Evolutionary conservation across 2,329 filamentous ascomycete species (phyloP).

Genomic region (Xylaria digitata): DNA sequence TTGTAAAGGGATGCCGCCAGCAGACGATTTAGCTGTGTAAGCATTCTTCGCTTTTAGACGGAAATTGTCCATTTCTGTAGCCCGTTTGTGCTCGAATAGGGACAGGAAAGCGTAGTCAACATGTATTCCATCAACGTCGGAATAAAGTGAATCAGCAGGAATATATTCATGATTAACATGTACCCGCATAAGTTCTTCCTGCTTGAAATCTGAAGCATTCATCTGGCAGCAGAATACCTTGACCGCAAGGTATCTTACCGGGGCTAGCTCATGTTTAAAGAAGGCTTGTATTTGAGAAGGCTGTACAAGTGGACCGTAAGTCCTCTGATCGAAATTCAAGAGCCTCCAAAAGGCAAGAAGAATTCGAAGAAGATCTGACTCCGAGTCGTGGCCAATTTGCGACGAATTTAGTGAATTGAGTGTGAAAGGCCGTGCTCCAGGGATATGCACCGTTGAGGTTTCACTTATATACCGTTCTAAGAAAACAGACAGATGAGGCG

Average conservation of each 20-base stretch:
- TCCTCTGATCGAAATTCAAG: conserved; percentile 77
- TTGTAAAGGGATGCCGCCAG: conserved; percentile 49
- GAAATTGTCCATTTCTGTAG: conserved; percentile 58
- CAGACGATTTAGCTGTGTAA: conserved; percentile 36
- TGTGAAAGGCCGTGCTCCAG: conserved; percentile 39
- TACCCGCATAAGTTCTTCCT: conserved; percentile 75
- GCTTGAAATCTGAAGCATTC: conserved; percentile 80
- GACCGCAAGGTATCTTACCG: conserved; percentile 83
- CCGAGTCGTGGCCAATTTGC: conserved; percentile 30
- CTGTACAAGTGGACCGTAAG: conserved; percentile 73
- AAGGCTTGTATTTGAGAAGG: conserved; percentile 75
- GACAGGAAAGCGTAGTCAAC: conserved; percentile 83
- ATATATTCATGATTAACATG: conserved; percentile 66
- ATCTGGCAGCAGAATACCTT: conserved; percentile 83
- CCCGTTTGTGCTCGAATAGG: conserved; percentile 67
- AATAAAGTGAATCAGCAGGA: conserved; percentile 66
- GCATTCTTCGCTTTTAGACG: conserved; percentile 53
- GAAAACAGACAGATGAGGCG: conserved; percentile 81
- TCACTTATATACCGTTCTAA: conserved; percentile 62
- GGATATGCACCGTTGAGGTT: conserved; percentile 42
- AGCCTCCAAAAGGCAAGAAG: conserved; percentile 82
- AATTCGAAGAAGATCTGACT: conserved; percentile 50
- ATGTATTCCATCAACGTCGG: conserved; percentile 77
- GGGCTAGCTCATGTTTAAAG: conserved; percentile 68
- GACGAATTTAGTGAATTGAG: conserved; percentile 47